Conservation (phyloP, 23 red algal species). For the Gracilariopsis chorda region DNA sequence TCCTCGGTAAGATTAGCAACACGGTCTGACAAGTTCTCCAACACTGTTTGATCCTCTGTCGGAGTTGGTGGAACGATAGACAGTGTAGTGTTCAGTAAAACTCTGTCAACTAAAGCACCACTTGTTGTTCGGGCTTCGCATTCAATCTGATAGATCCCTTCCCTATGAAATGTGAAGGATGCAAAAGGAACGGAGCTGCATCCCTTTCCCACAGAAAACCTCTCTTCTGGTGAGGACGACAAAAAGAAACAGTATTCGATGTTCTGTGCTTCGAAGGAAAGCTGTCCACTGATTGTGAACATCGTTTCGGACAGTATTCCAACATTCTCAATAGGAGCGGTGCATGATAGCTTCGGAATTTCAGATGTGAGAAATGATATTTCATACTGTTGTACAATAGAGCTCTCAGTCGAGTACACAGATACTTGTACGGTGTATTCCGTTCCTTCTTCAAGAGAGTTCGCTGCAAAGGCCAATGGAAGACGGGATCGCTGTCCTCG, state of each 20-base stretch:
- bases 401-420: not conserved
- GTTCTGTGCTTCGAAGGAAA: conserved; percentile 32
- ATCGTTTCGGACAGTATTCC: conserved; percentile 41
- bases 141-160: conserved; percentile 32
- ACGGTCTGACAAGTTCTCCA: conserved; percentile 19
- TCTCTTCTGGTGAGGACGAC: not conserved
- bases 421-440: conserved; percentile 26
- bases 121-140: conserved; percentile 22
- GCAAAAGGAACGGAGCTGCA: conserved; percentile 56
- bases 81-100: not conserved
- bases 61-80: conserved; percentile 10
- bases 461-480: conserved; percentile 19
- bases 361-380: conserved; percentile 37
- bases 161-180: conserved; percentile 19
- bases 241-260: conserved; percentile 62
- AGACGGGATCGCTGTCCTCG: conserved; percentile 19
- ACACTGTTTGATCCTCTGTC: not conserved
- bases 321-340: not conserved
- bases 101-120: conserved; percentile 32
- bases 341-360: conserved; percentile 2
- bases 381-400: conserved; percentile 18
- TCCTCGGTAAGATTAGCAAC: conserved; percentile 22
- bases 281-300: conserved; percentile 16
- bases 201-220: conserved; percentile 47
- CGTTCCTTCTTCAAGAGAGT: not conserved